These are phyloP conservation scores for Pestalotiopsis sp. DNA, from an alignment of 2,329 filamentous ascomycete species.

Conservation along the genomic window DNA sequence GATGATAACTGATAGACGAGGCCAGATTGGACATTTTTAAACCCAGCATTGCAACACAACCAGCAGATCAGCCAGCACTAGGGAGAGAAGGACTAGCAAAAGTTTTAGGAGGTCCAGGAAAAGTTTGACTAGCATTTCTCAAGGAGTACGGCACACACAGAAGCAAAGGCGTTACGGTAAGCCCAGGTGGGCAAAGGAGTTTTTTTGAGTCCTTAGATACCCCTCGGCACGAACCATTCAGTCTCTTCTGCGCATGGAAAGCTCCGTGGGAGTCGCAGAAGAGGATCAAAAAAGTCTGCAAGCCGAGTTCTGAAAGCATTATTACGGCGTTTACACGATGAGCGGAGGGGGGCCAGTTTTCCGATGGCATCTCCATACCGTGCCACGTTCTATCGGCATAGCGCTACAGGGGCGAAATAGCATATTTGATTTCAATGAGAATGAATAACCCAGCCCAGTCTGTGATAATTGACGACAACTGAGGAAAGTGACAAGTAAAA, in stretches of 20 bases:
- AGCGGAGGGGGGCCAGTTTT: not conserved
- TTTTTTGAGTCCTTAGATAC: too few relatives aligned
- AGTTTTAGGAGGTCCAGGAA: not conserved
- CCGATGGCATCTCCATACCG: not conserved
- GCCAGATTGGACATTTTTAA: not conserved
- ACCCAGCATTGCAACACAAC: not conserved
- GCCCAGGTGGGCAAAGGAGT: not conserved
- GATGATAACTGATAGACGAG: not conserved
- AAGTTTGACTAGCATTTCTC: not conserved
- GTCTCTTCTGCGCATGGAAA: not conserved
- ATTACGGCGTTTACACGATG: not conserved
- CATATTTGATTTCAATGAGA: too few relatives aligned
- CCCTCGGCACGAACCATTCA: too few relatives aligned
- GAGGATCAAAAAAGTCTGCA: not conserved
- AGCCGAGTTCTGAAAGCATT: slow-evolving; percentile 3
- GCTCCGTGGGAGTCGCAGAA: not conserved
- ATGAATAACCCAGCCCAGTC: too few relatives aligned
- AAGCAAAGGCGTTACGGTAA: not conserved
- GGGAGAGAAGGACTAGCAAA: not conserved
- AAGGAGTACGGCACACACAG: not conserved
- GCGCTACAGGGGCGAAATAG: too few relatives aligned
- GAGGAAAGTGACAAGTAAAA: too few relatives aligned
- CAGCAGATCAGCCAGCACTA: not conserved
- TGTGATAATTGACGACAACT: too few relatives aligned
- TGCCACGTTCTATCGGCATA: too few relatives aligned